Evolutionary conservation across 352 stramenopile genomes (phyloP).

Genomic region (Globisporangium camurandrum): DNA sequence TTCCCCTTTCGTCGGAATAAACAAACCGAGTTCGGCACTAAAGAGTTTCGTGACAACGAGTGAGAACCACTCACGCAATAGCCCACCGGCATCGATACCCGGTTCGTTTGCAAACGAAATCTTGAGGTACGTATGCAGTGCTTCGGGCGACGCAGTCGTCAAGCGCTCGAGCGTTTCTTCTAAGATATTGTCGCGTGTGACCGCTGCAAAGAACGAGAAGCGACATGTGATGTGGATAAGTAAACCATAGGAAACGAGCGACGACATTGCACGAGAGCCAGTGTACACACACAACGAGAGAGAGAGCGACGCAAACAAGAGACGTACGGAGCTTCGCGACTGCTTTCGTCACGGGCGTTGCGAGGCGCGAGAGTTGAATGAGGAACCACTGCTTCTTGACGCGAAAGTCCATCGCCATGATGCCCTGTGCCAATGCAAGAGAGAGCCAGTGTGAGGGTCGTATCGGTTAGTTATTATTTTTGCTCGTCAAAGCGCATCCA

Average conservation of each 20-base stretch:
- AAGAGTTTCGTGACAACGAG: constrained; percentile 55
- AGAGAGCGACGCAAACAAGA: background rate
- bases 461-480: too few relatives aligned
- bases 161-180: constrained; percentile 40
- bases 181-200: constrained; percentile 49
- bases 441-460: background rate
- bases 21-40: constrained; percentile 39
- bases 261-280: too few relatives aligned
- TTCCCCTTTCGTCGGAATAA: constrained; percentile 50
- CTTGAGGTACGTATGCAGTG: constrained; percentile 59
- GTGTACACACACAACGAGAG: background rate
- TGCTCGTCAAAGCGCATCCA: background rate
- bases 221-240: background rate
- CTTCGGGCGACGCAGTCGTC: constrained; percentile 25
- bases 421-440: constrained; percentile 21
- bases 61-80: constrained; percentile 65
- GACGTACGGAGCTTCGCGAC: constrained; percentile 59
- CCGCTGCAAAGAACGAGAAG: constrained; percentile 17
- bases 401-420: constrained; percentile 72
- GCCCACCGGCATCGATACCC: constrained; percentile 53
- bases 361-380: constrained; percentile 54
- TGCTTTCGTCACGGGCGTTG: constrained; percentile 51
- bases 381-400: constrained; percentile 84
- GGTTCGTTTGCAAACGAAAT: constrained; percentile 59
- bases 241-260: background rate